These are phyloP conservation scores for Copromyces sp. DNA, from an alignment of 495 filamentous ascomycete species.

Conservation along the genomic window DNA sequence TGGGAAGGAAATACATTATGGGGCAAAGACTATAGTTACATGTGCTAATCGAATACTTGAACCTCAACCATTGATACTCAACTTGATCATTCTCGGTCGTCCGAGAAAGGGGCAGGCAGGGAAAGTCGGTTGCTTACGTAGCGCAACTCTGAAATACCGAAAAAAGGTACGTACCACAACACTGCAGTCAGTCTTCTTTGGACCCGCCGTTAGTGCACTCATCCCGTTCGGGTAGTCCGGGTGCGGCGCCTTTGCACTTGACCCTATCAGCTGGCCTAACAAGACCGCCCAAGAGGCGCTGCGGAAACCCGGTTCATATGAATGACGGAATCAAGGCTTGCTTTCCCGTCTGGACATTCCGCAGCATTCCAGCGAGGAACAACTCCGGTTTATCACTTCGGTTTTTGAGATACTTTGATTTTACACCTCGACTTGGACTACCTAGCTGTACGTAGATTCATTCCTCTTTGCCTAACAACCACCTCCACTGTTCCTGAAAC, in stretches of 20 bases:
- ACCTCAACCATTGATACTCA: background rate
- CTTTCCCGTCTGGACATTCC: background rate
- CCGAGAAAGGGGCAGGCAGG: background rate
- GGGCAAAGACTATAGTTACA: background rate
- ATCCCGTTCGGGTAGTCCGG: background rate
- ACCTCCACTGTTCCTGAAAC: too few relatives aligned
- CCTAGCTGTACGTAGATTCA: background rate
- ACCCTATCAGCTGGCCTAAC: background rate
- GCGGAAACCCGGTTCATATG: background rate
- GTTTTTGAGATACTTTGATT: background rate
- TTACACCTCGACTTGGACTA: too few relatives aligned
- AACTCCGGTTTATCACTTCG: background rate
- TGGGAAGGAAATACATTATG: background rate
- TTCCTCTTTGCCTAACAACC: too few relatives aligned
- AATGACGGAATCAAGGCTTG: background rate
- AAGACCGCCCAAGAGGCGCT: background rate
- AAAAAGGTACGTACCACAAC: background rate
- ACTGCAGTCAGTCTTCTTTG: background rate
- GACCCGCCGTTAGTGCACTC: background rate
- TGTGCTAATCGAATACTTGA: background rate
- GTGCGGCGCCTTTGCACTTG: background rate
- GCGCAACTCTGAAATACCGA: background rate
- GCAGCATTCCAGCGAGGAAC: background rate
- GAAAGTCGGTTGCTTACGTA: background rate
- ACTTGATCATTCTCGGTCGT: background rate